A percentile compares a stretch with the other conserved stretches of the same genome.
Evolutionary conservation across 164 flowering plant species (phyloP).

Genomic region (Stephania yunnanensis): DNA sequence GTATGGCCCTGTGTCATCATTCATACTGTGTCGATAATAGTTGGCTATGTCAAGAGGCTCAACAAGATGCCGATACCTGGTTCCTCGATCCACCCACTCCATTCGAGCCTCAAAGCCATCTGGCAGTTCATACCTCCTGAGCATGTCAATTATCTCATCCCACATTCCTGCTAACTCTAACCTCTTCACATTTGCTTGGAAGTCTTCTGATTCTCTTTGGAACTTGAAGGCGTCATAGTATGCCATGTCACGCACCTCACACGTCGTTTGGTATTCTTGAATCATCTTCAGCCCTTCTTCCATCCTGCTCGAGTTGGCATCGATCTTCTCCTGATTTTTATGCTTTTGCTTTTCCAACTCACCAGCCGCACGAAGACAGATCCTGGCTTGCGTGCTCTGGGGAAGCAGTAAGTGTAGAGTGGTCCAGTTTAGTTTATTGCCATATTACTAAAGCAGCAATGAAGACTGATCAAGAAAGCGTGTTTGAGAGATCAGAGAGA

Average conservation of each 20-base stretch:
- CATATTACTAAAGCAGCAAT: not conserved
- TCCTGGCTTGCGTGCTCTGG: conserved; percentile 62
- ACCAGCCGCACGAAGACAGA: conserved; percentile 68
- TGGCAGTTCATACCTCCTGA: conserved; percentile 58
- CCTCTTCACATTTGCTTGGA: conserved; percentile 56
- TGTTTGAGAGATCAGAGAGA: not conserved
- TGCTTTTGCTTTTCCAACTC: conserved; percentile 45
- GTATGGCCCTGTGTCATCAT: conserved; percentile 68
- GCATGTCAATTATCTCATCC: conserved; percentile 73
- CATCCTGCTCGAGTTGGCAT: conserved; percentile 32
- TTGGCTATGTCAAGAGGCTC: conserved; percentile 91
- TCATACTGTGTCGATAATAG: conserved; percentile 63
- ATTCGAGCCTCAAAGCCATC: conserved; percentile 48
- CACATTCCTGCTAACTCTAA: conserved; percentile 63
- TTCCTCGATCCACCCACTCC: conserved; percentile 60
- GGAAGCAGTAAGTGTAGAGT: not conserved
- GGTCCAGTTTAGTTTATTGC: not conserved
- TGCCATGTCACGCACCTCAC: conserved; percentile 34
- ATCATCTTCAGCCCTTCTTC: conserved; percentile 25
- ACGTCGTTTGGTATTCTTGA: conserved; percentile 30
- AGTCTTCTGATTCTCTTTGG: conserved; percentile 39
- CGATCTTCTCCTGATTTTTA: conserved; percentile 37
- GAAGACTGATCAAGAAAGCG: not conserved
- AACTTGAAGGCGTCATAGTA: conserved; percentile 72
- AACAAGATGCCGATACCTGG: conserved; percentile 47